phyloP scores from a whole-genome alignment of 2,329 filamentous ascomycete species.

The Epichloe scottii region DNA sequence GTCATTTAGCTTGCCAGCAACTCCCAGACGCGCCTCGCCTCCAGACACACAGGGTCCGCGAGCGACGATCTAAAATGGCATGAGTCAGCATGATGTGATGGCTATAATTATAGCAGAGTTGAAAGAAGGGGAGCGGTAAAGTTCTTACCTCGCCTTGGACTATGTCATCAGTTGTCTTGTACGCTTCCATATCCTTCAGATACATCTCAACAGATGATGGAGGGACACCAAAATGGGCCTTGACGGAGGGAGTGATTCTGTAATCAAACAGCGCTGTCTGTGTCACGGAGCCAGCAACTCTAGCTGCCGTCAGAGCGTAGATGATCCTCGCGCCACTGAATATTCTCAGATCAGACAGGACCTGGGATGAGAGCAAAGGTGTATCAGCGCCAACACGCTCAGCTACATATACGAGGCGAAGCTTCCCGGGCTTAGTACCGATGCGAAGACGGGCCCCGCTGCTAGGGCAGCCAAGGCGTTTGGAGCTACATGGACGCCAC shows the following conservation, averaged over 20 bases:
- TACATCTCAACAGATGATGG: slow-evolving; percentile 69
- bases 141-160: slow-evolving; percentile 49
- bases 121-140: background rate
- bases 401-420: slow-evolving; percentile 71
- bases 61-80: slow-evolving; percentile 47
- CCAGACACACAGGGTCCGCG: slow-evolving; percentile 63
- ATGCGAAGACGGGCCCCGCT: slow-evolving; percentile 45
- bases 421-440: slow-evolving; percentile 53
- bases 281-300: slow-evolving; percentile 78
- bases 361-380: slow-evolving; percentile 52
- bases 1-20: slow-evolving; percentile 51
- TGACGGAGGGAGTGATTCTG: slow-evolving; percentile 35
- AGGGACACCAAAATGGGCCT: slow-evolving; percentile 67
- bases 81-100: background rate
- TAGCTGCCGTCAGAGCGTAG: slow-evolving; percentile 71
- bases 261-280: slow-evolving; percentile 89
- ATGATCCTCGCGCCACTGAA: slow-evolving; percentile 69
- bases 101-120: too few species aligned
- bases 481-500: slow-evolving; percentile 58
- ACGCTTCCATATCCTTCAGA: slow-evolving; percentile 47
- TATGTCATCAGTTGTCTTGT: slow-evolving; percentile 51
- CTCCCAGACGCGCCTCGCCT: slow-evolving; percentile 49
- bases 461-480: slow-evolving; percentile 34
- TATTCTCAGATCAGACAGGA: slow-evolving; percentile 69
- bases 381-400: slow-evolving; percentile 54